Evolutionary conservation across 2,329 filamentous ascomycete species (phyloP).

Genomic region (Allantophomopsis cytisporea): DNA sequence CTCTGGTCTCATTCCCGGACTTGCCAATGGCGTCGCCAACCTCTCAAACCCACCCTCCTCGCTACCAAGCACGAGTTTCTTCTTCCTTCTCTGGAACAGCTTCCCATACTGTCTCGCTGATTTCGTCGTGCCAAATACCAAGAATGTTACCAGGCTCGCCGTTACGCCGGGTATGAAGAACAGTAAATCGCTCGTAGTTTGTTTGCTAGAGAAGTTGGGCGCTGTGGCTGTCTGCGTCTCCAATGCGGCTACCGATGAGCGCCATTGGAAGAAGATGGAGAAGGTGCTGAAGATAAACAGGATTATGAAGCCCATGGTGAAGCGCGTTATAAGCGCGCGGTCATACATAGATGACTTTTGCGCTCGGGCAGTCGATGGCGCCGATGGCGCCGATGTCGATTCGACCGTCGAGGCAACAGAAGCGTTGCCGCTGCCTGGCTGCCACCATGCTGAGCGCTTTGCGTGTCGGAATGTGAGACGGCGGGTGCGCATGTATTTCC

Average conservation of each 20-base stretch:
- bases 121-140: conserved; percentile 27
- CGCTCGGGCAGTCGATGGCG: not conserved
- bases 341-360: conserved; percentile 25
- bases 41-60: too few species aligned
- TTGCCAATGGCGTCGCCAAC: too few species aligned
- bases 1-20: too few species aligned
- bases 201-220: conserved; percentile 20
- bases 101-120: conserved; percentile 16
- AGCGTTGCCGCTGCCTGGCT: conserved; percentile 8
- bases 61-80: too few species aligned
- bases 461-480: conserved; percentile 18
- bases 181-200: conserved; percentile 17
- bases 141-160: conserved; percentile 20
- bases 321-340: conserved; percentile 28
- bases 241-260: too few species aligned
- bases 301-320: conserved; percentile 27
- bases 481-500: conserved; percentile 25
- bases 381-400: conserved; percentile 2
- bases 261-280: too few species aligned
- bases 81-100: conserved; percentile 4
- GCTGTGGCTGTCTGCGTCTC: not conserved
- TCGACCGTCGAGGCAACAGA: conserved; percentile 2
- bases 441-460: conserved; percentile 11
- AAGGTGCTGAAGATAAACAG: too few species aligned
- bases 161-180: conserved; percentile 25